Base-by-base conservation (phyloP, 2,329 filamentous ascomycete species). In the Grosmannia clavigera region DNA sequence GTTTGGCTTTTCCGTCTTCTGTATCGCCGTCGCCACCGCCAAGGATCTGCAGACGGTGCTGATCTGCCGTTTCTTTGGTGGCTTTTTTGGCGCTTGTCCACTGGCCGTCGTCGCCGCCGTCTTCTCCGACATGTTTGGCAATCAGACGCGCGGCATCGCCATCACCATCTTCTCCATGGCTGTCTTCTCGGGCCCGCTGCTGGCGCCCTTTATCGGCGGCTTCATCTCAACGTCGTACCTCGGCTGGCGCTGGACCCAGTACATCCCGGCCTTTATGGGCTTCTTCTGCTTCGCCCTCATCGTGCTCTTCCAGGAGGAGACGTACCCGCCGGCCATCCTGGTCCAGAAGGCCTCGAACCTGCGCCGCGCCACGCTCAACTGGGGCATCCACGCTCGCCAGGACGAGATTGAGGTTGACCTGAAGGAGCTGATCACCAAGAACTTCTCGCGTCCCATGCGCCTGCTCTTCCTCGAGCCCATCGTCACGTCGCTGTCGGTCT, bases 211-310 rank as follows among this genome's bases (percentile, higher is more conserved):
- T 55, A 79, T 87, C 57, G 86, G 86, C 57, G 85, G 85, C 22
- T 89, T 84, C 73, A 86, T 86, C 55, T 76, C 77, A 33, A 73
- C 82, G 27, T 82, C 80, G 7, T 72, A 82, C 67, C 77, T 87
- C 35, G 84, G 84, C 62, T 90, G 86, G 86, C 81, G 86, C 63
- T 90, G 86, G 86, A 88, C 85, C 5, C 79, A 85, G 73, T 89
- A 86, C 68, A 71, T 86, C 33, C 71, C 75, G 29, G 73, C 80
- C 61, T 80, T 87, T 64, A 83, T 88, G 77, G 83, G 86, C 38
- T 83, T 81, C 62, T 61, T 77, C 29, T 80, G 83, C 60, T 82
- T 86, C 64, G 65, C 72, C 33, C 73, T 86, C 56, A 81, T 86
- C 67, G 60, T 86, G 6, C 63, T 87, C 66, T 82, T 85, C 73